These are phyloP conservation scores for Aurantiochytrium sp. DNA, from an alignment of 108 stramenopile genomes.

Conservation along the genomic window DNA sequence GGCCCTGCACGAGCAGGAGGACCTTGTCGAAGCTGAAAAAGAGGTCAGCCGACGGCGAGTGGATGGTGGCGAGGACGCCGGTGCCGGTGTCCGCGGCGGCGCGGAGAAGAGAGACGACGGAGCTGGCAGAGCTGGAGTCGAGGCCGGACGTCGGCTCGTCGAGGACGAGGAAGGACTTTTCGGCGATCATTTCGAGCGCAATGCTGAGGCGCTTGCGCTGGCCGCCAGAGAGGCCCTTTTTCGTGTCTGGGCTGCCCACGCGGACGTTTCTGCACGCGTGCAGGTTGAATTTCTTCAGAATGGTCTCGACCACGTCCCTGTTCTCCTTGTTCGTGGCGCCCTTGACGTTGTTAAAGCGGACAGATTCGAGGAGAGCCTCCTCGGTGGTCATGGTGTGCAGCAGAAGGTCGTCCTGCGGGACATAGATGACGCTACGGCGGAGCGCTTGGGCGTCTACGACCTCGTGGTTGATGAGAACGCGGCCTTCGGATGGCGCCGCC, in stretches of 20 bases:
- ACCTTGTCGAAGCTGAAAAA: not conserved
- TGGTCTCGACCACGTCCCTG: not conserved
- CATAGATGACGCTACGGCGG: not conserved
- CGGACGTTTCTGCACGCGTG: not conserved
- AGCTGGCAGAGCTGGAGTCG: slow-evolving; percentile 31
- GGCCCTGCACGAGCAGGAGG: not conserved
- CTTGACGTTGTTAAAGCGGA: not conserved
- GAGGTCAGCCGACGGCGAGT: slow-evolving; percentile 33
- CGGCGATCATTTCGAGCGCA: slow-evolving; percentile 35
- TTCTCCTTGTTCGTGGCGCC: not conserved
- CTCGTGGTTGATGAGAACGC: not conserved
- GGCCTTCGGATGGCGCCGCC: not conserved
- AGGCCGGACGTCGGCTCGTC: slow-evolving; percentile 53
- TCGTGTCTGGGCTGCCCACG: not conserved
- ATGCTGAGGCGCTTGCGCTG: slow-evolving; percentile 39
- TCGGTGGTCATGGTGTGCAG: not conserved
- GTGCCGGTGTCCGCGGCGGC: not conserved
- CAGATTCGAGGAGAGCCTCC: not conserved
- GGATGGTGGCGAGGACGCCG: slow-evolving; percentile 39
- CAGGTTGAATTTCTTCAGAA: slow-evolving; percentile 44
- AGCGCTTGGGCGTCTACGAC: not conserved
- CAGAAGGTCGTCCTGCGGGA: slow-evolving; percentile 12
- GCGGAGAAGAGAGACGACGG: not conserved
- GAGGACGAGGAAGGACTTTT: slow-evolving; percentile 18
- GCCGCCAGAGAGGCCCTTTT: slow-evolving; percentile 37